phyloP scores from a whole-genome alignment of 1,284 basidiomycete genomes.

The Melampsora larici-populina region DNA sequence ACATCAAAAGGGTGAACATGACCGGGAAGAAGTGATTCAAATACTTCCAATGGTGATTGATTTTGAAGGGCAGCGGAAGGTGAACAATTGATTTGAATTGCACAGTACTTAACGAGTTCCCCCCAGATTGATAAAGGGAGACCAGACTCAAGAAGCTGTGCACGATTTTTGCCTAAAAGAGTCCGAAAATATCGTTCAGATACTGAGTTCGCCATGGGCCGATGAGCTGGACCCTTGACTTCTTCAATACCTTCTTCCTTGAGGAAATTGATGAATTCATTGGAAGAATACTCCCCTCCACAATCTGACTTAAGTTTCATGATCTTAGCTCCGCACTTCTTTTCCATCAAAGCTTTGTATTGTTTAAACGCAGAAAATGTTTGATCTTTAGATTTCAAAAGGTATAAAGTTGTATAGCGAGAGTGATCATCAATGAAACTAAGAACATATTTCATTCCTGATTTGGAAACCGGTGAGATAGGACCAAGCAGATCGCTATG shows the following conservation, averaged over 20 bases:
- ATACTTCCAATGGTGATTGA: neutral
- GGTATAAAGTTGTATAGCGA: neutral
- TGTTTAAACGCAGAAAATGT: neutral
- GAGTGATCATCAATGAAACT: neutral
- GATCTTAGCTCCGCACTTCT: neutral
- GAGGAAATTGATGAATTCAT: neutral
- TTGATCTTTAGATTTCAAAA: neutral
- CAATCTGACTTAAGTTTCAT: slow-evolving; percentile 5
- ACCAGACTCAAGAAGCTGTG: neutral
- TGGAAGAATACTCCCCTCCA: neutral
- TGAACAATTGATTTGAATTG: neutral
- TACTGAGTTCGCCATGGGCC: neutral
- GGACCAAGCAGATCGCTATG: slow-evolving; percentile 7
- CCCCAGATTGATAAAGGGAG: neutral
- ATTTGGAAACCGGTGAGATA: neutral
- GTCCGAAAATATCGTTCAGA: neutral
- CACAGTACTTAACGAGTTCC: neutral
- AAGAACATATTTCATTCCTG: neutral
- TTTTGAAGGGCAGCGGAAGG: neutral
- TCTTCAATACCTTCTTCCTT: neutral
- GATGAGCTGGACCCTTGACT: neutral
- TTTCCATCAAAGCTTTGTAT: slow-evolving; percentile 2
- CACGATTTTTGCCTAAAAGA: neutral
- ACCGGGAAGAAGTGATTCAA: neutral
- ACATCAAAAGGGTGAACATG: neutral